Percentiles rank a stretch among this genome's conserved stretches.
Conservation (phyloP, 768 basidiomycete species). For the Mycena albidolilacea region DNA sequence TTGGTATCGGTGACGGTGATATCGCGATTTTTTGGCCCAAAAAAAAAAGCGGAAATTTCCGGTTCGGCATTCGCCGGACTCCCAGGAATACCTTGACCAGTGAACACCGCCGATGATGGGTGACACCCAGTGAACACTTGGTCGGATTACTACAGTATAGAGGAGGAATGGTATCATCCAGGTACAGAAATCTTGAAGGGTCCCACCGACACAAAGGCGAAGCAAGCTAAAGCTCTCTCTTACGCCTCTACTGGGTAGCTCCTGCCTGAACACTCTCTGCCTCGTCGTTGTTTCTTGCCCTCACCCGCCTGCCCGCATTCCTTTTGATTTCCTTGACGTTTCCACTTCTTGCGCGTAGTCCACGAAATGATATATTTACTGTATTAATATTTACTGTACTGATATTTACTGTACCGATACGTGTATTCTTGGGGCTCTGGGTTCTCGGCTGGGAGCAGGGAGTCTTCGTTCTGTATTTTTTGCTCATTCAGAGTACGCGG, state of each 20-base stretch:
- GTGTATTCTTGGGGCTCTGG: not conserved
- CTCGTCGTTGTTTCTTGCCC: constrained; percentile 2
- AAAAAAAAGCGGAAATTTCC: too few relatives aligned
- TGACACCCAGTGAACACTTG: too few relatives aligned
- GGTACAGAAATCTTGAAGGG: constrained; percentile 10
- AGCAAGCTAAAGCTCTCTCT: constrained; percentile 3
- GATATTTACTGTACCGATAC: not conserved
- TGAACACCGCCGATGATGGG: too few relatives aligned
- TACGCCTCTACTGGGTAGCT: not conserved
- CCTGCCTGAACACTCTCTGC: constrained; percentile 9
- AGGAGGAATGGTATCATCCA: not conserved
- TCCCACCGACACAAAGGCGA: constrained; percentile 4
- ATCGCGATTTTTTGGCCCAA: too few relatives aligned
- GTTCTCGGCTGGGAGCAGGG: not conserved
- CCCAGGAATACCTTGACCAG: too few relatives aligned
- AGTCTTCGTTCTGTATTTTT: not conserved
- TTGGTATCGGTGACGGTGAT: too few relatives aligned
- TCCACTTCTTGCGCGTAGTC: not conserved
- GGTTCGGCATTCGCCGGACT: too few relatives aligned
- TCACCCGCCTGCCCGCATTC: not conserved
- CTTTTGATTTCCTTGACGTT: constrained; percentile 8
- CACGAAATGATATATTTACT: constrained; percentile 2
- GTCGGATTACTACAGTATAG: not conserved
- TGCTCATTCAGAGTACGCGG: constrained; percentile 16
- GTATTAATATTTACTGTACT: constrained; percentile 8